phyloP scores from a whole-genome alignment of 805 yeast genomes.

The Monosporozyma siamensis region DNA sequence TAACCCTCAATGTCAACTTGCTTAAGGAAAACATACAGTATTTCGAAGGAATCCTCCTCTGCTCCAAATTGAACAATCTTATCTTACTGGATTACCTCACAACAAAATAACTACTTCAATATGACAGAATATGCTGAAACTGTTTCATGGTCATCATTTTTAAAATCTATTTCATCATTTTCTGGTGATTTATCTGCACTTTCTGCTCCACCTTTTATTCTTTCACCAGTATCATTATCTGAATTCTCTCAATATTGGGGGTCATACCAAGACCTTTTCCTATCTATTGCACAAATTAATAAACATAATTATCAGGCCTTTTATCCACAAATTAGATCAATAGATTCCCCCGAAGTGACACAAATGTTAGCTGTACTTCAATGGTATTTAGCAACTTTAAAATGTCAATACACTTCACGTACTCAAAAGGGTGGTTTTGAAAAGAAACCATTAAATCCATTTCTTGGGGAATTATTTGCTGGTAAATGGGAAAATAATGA shows the following conservation, averaged over 20 bases:
- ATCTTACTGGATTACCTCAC: too few relatives aligned
- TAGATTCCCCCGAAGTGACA: constrained; percentile 36
- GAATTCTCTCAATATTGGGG: constrained; percentile 97
- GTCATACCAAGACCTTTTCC: constrained; percentile 75
- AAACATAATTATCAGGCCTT: constrained; percentile 14
- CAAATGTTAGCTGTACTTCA: constrained; percentile 72
- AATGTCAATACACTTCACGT: constrained; percentile 90
- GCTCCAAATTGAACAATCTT: too few relatives aligned
- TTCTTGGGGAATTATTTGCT: constrained; percentile 86
- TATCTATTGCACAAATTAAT: constrained; percentile 51
- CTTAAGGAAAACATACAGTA: too few relatives aligned
- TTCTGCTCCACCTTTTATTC: constrained; percentile 95
- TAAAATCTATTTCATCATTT: constrained; percentile 83
- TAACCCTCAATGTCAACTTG: too few relatives aligned
- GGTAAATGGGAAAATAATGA: constrained; percentile 71
- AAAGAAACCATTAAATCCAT: constrained; percentile 95
- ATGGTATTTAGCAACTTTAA: constrained; percentile 86
- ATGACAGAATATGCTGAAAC: constrained; percentile 31
- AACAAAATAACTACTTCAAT: too few relatives aligned
- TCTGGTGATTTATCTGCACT: constrained; percentile 88
- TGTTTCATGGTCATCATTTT: constrained; percentile 82
- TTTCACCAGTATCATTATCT: constrained; percentile 78
- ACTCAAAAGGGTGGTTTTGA: constrained; percentile 86
- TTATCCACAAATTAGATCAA: constrained; percentile 30
- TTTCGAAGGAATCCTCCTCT: too few relatives aligned